Percentiles rank a stretch among this genome's conserved stretches.
phyloP scores from a whole-genome alignment of 2,329 filamentous ascomycete species.

The Chaetothyriales sp. region DNA sequence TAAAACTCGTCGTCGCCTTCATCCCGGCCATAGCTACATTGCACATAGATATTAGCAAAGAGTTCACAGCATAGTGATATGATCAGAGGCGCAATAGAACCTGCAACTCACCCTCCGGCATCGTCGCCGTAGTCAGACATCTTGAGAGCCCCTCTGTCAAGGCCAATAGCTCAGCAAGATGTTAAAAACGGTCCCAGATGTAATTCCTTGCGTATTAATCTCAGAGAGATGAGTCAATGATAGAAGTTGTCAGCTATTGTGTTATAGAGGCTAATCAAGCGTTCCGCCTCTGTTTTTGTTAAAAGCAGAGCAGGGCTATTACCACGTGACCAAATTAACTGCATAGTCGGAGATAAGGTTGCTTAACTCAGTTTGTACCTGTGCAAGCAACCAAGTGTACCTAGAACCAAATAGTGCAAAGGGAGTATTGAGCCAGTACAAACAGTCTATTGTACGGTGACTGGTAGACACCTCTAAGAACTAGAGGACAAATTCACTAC shows the following conservation, averaged over 20 bases:
- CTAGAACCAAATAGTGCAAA: too few species aligned
- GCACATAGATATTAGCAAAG: background rate
- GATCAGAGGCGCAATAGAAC: conserved; percentile 10
- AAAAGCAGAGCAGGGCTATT: background rate
- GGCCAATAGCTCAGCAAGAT: background rate
- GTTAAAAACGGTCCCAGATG: background rate
- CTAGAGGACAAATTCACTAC: too few species aligned
- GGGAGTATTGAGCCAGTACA: too few species aligned
- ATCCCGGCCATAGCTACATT: conserved; percentile 14
- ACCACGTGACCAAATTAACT: background rate
- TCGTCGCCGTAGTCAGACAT: conserved; percentile 68
- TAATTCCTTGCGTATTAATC: background rate
- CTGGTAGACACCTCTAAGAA: too few species aligned
- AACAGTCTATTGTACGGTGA: too few species aligned
- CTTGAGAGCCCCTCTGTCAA: conserved; percentile 9
- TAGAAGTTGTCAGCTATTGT: background rate
- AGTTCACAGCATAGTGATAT: background rate
- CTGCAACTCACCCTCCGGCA: conserved; percentile 44
- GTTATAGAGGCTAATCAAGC: conserved; percentile 1
- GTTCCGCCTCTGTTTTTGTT: background rate
- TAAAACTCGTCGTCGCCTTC: conserved; percentile 37
- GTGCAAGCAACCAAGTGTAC: too few species aligned
- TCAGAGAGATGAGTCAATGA: background rate
- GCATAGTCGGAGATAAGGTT: background rate
- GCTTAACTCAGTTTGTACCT: too few species aligned